Conservation (phyloP, 345 rosid genomes). For the Syzygium aqueum region DNA sequence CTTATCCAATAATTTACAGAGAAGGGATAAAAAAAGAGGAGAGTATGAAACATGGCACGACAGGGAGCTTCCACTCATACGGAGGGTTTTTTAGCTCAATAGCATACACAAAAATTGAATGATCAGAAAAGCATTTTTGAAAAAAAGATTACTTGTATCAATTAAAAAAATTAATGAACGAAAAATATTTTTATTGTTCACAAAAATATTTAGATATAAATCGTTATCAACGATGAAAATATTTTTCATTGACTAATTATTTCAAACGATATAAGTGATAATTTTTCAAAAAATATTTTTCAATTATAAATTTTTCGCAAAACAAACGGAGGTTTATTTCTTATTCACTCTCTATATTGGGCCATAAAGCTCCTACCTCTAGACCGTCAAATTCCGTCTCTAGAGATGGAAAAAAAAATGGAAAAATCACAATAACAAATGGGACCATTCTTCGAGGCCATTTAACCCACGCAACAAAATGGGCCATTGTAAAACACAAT, state of each 20-base stretch:
- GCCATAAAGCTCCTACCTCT: background rate
- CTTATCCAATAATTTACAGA: background rate
- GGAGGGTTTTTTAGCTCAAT: background rate
- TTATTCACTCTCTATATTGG: background rate
- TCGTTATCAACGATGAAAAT: too few relatives aligned
- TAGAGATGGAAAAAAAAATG: background rate
- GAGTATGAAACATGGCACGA: background rate
- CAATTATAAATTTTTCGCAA: fast-evolving
- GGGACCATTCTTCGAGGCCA: background rate
- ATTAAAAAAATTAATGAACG: too few relatives aligned
- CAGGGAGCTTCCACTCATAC: background rate
- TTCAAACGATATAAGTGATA: background rate
- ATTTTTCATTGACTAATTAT: background rate
- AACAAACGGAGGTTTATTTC: background rate
- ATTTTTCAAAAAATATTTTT: background rate
- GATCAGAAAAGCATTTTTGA: too few relatives aligned
- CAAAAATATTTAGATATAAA: too few relatives aligned
- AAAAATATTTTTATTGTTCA: too few relatives aligned
- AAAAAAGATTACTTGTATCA: too few relatives aligned
- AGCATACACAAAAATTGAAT: too few relatives aligned
- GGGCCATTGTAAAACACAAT: background rate
- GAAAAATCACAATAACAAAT: background rate
- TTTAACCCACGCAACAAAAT: background rate
- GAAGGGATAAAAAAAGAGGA: background rate
- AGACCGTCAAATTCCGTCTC: background rate